phyloP scores from a whole-genome alignment of 257 asterid genomes.

The Jaltomata sinuosa region DNA sequence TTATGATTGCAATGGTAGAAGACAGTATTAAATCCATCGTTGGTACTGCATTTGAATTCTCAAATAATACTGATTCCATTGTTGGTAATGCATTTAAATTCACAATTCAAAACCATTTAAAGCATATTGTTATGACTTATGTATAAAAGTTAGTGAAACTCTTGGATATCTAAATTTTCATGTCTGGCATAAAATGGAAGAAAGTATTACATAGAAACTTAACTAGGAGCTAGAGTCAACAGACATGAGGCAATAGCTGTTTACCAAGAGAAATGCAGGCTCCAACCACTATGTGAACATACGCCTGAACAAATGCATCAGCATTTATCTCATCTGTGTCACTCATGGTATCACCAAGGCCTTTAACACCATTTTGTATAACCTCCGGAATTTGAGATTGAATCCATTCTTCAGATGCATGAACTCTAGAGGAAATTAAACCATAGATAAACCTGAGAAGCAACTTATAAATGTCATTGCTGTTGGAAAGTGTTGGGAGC shows the following conservation, averaged over 20 bases:
- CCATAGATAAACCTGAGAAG: background rate
- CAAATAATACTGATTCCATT: background rate
- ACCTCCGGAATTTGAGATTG: conserved; percentile 81
- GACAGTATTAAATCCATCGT: background rate
- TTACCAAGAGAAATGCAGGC: conserved; percentile 88
- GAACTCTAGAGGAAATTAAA: conserved; percentile 33
- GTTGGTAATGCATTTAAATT: background rate
- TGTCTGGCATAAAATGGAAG: background rate
- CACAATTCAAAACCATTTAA: background rate
- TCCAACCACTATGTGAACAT: conserved; percentile 78
- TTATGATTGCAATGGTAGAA: background rate
- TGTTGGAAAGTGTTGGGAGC: background rate
- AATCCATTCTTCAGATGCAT: conserved; percentile 88
- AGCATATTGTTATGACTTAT: background rate
- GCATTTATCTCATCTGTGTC: conserved; percentile 64
- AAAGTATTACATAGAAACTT: background rate
- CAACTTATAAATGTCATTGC: background rate
- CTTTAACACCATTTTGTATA: conserved; percentile 41
- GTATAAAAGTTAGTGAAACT: background rate
- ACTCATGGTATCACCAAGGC: conserved; percentile 54
- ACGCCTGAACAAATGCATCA: conserved; percentile 85
- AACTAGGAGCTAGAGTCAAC: background rate
- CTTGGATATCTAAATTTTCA: background rate
- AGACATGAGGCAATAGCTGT: background rate
- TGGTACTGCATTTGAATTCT: background rate